A percentile compares a stretch with the other conserved stretches of the same genome.
These are phyloP conservation scores for Huntiella abstrusa DNA, from an alignment of 2,329 filamentous ascomycete genomes.

Conservation along the genomic window DNA sequence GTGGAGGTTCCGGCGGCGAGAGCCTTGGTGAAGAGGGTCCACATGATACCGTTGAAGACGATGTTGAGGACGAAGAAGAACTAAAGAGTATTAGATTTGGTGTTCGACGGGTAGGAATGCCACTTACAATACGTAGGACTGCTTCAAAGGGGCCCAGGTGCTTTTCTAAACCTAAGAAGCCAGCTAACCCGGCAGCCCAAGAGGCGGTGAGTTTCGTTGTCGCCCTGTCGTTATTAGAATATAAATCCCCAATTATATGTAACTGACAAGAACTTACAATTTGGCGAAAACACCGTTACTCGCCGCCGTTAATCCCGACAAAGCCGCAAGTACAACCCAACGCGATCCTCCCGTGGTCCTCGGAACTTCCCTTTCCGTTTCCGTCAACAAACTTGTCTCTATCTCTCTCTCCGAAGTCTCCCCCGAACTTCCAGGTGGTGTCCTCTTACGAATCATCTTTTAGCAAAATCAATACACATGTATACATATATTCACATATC, in stretches of 20 bases:
- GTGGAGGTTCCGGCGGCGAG: constrained; percentile 57
- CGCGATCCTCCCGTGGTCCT: constrained; percentile 13
- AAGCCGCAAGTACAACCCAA: constrained; percentile 52
- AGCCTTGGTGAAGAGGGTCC: constrained; percentile 63
- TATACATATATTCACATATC: too few species aligned
- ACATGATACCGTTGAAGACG: constrained; percentile 64
- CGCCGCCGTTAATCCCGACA: constrained; percentile 59
- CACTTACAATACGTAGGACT: constrained; percentile 29
- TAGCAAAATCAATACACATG: too few species aligned
- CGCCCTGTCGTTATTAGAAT: constrained; percentile 22
- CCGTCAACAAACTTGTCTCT: too few species aligned
- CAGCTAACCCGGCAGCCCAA: constrained; percentile 27
- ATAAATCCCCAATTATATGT: background rate
- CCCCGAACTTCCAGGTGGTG: too few species aligned
- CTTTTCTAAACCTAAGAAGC: constrained; percentile 24
- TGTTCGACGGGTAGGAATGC: background rate
- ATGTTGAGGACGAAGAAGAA: constrained; percentile 60
- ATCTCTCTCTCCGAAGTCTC: too few species aligned
- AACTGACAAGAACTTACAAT: constrained; percentile 34
- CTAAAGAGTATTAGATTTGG: constrained; percentile 21
- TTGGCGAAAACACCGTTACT: constrained; percentile 75
- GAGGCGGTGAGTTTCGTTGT: constrained; percentile 35
- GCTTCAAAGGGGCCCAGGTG: constrained; percentile 27
- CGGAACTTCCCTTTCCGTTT: background rate
- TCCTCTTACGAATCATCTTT: too few species aligned